Percentiles rank a stretch among this genome's conserved stretches.
Evolutionary conservation across 108 stramenopile species (phyloP).

Genomic region (Ochromonas danica): DNA sequence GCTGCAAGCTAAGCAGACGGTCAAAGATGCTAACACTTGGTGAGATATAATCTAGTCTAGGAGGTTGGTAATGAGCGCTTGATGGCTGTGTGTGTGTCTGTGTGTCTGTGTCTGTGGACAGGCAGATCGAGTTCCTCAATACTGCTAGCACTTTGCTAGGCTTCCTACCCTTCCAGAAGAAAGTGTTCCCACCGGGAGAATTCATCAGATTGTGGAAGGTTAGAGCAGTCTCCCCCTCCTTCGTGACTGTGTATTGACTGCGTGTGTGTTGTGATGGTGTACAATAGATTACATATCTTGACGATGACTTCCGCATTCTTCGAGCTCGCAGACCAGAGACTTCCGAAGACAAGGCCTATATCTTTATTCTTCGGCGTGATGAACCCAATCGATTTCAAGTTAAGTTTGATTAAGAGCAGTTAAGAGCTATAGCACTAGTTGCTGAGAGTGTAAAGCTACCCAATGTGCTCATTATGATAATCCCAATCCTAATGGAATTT

Average conservation of each 20-base stretch:
- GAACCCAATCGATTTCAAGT: not conserved
- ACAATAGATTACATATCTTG: not conserved
- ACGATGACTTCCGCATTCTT: not conserved
- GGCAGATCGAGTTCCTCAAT: not conserved
- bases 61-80: no score
- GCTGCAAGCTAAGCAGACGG: not conserved
- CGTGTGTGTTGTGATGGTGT: not conserved
- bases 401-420: no score
- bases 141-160: not conserved
- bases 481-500: no score
- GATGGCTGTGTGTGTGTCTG: no score
- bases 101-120: no score
- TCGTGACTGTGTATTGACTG: no score
- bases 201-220: not conserved
- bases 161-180: not conserved
- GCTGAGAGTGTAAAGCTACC: no score
- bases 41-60: no score
- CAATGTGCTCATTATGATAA: no score
- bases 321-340: not conserved
- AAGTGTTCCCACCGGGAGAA: not conserved
- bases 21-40: not conserved
- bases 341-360: not conserved
- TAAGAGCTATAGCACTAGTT: no score
- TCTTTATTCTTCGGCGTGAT: not conserved
- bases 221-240: no score